These are phyloP conservation scores for Acer campestre DNA, from an alignment of 345 rosid genomes.

Conservation along the genomic window DNA sequence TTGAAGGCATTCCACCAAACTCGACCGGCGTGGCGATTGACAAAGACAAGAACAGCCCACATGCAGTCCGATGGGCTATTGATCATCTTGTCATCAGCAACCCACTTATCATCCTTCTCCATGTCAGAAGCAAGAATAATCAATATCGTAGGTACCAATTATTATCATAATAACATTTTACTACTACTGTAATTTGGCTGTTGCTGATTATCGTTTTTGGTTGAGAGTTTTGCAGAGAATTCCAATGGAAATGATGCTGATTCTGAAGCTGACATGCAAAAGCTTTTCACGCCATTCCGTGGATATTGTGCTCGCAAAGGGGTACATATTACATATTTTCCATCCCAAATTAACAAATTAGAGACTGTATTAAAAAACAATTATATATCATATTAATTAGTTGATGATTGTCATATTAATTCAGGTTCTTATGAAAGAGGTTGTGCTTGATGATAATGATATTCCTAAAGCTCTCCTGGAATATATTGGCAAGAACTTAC, in stretches of 20 bases:
- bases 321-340: slow-evolving; percentile 36
- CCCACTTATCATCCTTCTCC: slow-evolving; percentile 50
- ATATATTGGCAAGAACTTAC: slow-evolving; percentile 49
- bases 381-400: too few species aligned
- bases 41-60: slow-evolving; percentile 78
- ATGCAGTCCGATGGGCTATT: slow-evolving; percentile 88
- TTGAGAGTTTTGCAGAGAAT: slow-evolving; percentile 29
- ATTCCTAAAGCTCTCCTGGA: slow-evolving; percentile 61
- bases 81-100: slow-evolving; percentile 56
- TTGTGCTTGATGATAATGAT: slow-evolving; percentile 63
- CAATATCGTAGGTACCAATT: slow-evolving; percentile 73
- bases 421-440: slow-evolving; percentile 65
- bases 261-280: slow-evolving; percentile 38
- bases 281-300: slow-evolving; percentile 64
- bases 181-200: not conserved
- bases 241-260: slow-evolving; percentile 28
- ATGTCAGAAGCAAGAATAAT: slow-evolving; percentile 53
- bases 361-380: too few species aligned
- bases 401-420: not conserved
- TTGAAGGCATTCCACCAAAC: slow-evolving; percentile 34
- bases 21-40: slow-evolving; percentile 76
- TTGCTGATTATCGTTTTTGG: slow-evolving; percentile 3
- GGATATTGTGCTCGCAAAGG: slow-evolving; percentile 87
- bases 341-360: not conserved
- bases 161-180: too few species aligned